These are phyloP conservation scores for Populus nigra DNA, from an alignment of 345 rosid species.

Conservation along the genomic window DNA sequence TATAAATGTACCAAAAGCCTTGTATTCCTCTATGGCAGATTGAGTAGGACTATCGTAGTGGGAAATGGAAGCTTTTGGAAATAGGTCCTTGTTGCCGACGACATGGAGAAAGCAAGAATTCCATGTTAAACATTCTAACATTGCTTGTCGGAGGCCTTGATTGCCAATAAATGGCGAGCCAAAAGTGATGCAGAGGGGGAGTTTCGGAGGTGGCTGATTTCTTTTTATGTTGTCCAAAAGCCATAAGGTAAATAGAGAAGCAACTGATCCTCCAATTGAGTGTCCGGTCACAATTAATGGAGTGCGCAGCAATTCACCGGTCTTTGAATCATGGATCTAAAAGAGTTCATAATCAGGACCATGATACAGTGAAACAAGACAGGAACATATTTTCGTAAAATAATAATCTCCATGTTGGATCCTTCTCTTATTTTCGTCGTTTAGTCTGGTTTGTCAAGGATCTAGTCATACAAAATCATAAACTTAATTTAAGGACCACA, in stretches of 20 bases:
- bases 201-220: not conserved
- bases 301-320: not conserved
- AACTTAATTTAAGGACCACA: no score
- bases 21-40: conserved; percentile 9
- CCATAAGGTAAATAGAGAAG: conserved; percentile 65
- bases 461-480: no score
- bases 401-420: not conserved
- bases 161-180: conserved; percentile 61
- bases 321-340: conserved; percentile 10
- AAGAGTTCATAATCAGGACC: not conserved
- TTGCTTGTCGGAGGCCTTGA: conserved; percentile 28
- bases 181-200: conserved; percentile 63
- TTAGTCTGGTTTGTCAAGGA: no score
- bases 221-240: conserved; percentile 38
- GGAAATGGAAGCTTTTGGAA: conserved; percentile 29
- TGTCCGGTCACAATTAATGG: conserved; percentile 48
- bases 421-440: no score
- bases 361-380: not conserved
- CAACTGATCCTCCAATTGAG: conserved; percentile 61
- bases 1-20: conserved; percentile 59
- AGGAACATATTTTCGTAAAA: no score
- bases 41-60: not conserved
- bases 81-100: conserved; percentile 32
- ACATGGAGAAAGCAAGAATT: conserved; percentile 61
- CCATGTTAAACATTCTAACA: conserved; percentile 32